Base-by-base conservation (phyloP, 441 rosid genomes). In the Brassica balearica region DNA sequence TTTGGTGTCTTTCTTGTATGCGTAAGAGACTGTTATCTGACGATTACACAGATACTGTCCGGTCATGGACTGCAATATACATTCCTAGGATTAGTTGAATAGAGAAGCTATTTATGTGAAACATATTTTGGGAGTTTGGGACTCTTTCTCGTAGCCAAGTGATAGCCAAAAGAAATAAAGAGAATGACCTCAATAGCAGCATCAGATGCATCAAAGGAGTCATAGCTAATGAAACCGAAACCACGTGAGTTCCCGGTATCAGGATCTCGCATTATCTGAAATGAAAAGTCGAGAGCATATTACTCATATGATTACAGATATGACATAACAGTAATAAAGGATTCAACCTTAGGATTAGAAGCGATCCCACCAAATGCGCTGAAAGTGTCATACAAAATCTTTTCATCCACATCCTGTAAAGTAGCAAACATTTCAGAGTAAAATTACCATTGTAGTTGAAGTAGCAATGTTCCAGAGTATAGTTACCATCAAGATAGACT, bases 161-260 rank as follows among this genome's bases (percentile, higher is more conserved):
- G 41, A 70, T 34, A 20, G 5, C 51, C 11, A 43, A 10, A 11
- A 43, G n/a, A 41, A 41, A 10, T 9, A 36, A 22, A 20, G 22
- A 62, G 5, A 46, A 64, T 77, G 81, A 92, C 99, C 93, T 95
- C 98, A 68, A 92, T 92, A 71, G 97, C 99, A 61, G 98, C 90
- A 89, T 93, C 98, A 84, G 98, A 95, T 76, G 98, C 98, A 77
- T 93, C 95, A 77, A 95, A 93, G 58, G 98, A 95, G 77, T 95
- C 98, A 81, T 93, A 95, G 81, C 99, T 93, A 51, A 95, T 90
- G 85, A 95, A 95, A 80, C 98, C 99, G 73, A 95, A 93, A 58
- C 98, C 98, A 48, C 99, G 91, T 20, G 98, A 95, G 86, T 91
- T 93, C 65, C 99, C 98, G 0, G 98, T 91, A 51, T 92, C 99